Evolutionary conservation across 345 rosid species (phyloP), one percentile per base, ranked within the genome.

Genomic region (Aurinia saxatilis): DNA sequence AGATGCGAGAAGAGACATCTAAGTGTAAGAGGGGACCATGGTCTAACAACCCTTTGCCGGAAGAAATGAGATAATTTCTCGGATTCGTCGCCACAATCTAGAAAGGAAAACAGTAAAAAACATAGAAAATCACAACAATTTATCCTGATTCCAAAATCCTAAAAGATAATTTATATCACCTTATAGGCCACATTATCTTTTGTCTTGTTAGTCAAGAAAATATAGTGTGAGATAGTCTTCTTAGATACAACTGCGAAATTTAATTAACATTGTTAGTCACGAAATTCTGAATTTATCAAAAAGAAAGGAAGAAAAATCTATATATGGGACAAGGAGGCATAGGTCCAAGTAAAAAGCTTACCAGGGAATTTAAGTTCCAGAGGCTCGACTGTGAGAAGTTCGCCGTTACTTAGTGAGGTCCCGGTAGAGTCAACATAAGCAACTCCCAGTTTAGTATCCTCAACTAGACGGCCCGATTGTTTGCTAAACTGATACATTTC

Each of bases 61-160:
- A 66, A 84, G 84, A 10, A 37, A 87, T 88, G 14, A 81, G 78
- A 55, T 87, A 84, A 46, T 80, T 87, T 65, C 72, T 87, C 1
- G 88, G 90, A 53, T 79, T 84, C 19, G 88, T 87, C 7, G 95
- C 84, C 63, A 84, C 82, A 58, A 87, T 86, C 95, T 87, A 65
- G n/a, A n/a, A n/a, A n/a, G n/a, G n/a, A n/a, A 27, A 1, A 27
- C 5, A 27, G n/a, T n/a, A n/a, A 6, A 5, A 27, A 27, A 4
- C 5, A 27, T 1, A 27, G 31, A 3, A 5, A 27, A 65, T 42
- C 19, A 1, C 11, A 3, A 37, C 6, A 27, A 27, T 27, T 4
- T 27, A n/a, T n/a, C 25, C 25, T 4, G 31, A 34, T 10, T 21
- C 9, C 13, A 30, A 30, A 25, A 11, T 9, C 17, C 18, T 3